Evolutionary conservation across 2,329 filamentous ascomycete genomes (phyloP).

Genomic region (Helotiales sp.): DNA sequence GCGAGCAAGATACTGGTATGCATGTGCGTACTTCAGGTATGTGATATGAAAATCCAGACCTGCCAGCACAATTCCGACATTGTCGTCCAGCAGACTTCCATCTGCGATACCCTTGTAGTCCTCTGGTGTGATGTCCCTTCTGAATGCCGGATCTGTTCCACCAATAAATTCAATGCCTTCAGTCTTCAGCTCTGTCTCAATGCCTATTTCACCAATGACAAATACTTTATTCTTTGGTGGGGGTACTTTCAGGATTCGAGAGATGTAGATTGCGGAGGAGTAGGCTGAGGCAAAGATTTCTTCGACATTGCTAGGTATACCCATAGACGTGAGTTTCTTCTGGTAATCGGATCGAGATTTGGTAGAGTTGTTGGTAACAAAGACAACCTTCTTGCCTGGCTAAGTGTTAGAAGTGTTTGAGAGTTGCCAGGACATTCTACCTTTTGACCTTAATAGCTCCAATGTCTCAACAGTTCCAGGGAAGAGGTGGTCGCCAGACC

Average conservation of each 20-base stretch:
- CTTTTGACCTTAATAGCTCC: constrained; percentile 77
- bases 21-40: constrained; percentile 86
- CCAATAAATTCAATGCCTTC: constrained; percentile 82
- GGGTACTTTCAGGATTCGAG: constrained; percentile 81
- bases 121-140: constrained; percentile 74
- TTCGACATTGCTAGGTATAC: constrained; percentile 77
- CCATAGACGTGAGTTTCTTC: constrained; percentile 81
- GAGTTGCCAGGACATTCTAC: constrained; percentile 36
- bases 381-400: constrained; percentile 85
- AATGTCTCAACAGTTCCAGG: constrained; percentile 83
- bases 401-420: constrained; percentile 9
- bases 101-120: constrained; percentile 81
- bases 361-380: constrained; percentile 98
- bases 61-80: constrained; percentile 85
- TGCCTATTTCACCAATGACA: constrained; percentile 85
- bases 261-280: constrained; percentile 93
- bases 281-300: constrained; percentile 95
- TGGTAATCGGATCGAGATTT: constrained; percentile 92
- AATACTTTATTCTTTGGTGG: constrained; percentile 88
- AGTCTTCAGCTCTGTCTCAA: constrained; percentile 81
- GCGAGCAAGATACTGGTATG: constrained; percentile 79
- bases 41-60: constrained; percentile 94
- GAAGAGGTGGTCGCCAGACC: constrained; percentile 92
- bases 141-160: constrained; percentile 77
- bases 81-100: constrained; percentile 74